Evolutionary conservation across 2,329 filamentous ascomycete genomes (phyloP).

Genomic region (Endoconidiophora polonica): DNA sequence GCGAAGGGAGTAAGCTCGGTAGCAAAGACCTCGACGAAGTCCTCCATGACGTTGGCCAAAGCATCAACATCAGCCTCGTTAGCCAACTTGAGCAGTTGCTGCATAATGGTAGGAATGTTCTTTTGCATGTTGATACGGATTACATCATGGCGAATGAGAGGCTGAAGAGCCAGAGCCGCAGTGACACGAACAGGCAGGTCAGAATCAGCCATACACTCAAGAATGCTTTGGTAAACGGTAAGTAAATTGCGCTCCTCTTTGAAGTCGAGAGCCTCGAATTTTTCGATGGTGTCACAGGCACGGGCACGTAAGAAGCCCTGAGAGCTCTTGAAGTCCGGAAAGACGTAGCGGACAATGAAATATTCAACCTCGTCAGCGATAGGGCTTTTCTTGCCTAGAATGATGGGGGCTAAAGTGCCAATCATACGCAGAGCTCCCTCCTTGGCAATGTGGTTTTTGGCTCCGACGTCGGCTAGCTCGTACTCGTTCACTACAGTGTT

Average conservation of each 20-base stretch:
- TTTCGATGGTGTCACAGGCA: slow-evolving; percentile 93
- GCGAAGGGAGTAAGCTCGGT: slow-evolving; percentile 91
- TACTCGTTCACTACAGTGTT: slow-evolving; percentile 91
- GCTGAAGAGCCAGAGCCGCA: slow-evolving; percentile 82
- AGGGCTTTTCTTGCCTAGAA: slow-evolving; percentile 93
- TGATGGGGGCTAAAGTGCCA: slow-evolving; percentile 81
- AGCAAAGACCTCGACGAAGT: slow-evolving; percentile 98
- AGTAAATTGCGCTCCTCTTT: slow-evolving; percentile 91
- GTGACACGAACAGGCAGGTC: slow-evolving; percentile 87
- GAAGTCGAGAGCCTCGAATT: slow-evolving; percentile 95
- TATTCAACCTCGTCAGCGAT: slow-evolving; percentile 97
- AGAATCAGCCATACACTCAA: slow-evolving; percentile 92
- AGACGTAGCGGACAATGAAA: slow-evolving; percentile 95
- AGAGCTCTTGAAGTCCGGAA: slow-evolving; percentile 87
- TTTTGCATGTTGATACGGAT: slow-evolving; percentile 93
- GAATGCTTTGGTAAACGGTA: slow-evolving; percentile 88
- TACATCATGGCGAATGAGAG: slow-evolving; percentile 84
- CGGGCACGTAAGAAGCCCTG: slow-evolving; percentile 87
- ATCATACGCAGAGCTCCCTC: slow-evolving; percentile 96
- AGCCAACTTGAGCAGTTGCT: slow-evolving; percentile 87
- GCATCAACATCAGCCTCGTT: slow-evolving; percentile 98
- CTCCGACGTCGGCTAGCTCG: slow-evolving; percentile 63
- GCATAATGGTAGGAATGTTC: slow-evolving; percentile 98
- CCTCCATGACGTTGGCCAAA: slow-evolving; percentile 96
- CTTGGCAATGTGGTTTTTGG: slow-evolving; percentile 90